These are phyloP conservation scores for Boletus coccyginus DNA, from an alignment of 768 basidiomycete species.

Conservation along the genomic window DNA sequence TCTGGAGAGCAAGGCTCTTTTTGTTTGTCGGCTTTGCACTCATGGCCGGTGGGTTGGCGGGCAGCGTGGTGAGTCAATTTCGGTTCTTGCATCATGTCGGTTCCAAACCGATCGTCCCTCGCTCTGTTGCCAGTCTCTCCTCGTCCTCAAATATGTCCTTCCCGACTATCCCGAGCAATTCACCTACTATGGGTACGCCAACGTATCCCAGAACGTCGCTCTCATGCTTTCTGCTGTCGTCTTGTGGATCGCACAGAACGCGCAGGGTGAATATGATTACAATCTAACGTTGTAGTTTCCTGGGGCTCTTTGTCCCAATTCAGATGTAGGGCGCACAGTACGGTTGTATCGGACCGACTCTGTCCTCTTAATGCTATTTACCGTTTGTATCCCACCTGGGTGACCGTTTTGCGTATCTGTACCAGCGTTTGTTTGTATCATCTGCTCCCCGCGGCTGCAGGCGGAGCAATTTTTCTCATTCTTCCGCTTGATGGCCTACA, in stretches of 20 bases:
- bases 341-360: neutral
- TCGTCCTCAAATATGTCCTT: slow-evolving; percentile 89
- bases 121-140: slow-evolving; percentile 56
- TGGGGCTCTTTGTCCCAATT: neutral
- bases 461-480: too few species aligned
- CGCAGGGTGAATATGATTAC: slow-evolving; percentile 89
- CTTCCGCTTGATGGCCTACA: too few species aligned
- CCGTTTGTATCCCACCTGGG: slow-evolving; percentile 4
- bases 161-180: slow-evolving; percentile 69
- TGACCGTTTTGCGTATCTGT: neutral
- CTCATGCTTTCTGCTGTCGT: slow-evolving; percentile 84
- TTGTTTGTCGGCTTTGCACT: slow-evolving; percentile 94
- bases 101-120: neutral
- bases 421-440: neutral
- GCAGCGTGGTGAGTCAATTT: slow-evolving; percentile 75
- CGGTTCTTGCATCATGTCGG: neutral
- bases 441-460: neutral
- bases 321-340: neutral
- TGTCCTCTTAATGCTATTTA: slow-evolving; percentile 8
- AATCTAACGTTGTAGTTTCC: slow-evolving; percentile 63
- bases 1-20: slow-evolving; percentile 88
- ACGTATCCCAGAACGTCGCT: slow-evolving; percentile 89
- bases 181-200: slow-evolving; percentile 90
- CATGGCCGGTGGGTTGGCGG: slow-evolving; percentile 98
- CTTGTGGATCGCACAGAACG: slow-evolving; percentile 89